Evolutionary conservation across 169 alveolate species (phyloP).

Genomic region (Plasmodium gonderi): DNA sequence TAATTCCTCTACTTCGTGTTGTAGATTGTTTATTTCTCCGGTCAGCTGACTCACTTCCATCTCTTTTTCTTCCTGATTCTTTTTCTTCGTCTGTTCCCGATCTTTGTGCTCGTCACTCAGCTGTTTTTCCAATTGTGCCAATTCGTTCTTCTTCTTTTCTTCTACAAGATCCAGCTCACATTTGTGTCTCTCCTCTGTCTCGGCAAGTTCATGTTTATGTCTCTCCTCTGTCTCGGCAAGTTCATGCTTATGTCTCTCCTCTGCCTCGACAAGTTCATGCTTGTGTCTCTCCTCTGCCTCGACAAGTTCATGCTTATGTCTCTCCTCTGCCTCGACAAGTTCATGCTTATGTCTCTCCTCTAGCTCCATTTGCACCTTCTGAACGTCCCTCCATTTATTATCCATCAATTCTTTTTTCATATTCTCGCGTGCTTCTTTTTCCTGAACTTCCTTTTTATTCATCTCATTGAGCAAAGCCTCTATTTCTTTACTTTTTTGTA

Average conservation of each 20-base stretch:
- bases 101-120: not conserved
- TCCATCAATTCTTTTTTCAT: not conserved
- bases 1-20: conserved; percentile 6
- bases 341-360: too few species aligned
- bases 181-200: too few species aligned
- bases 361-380: too few species aligned
- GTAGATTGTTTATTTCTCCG: not conserved
- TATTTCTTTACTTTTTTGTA: conserved; percentile 31
- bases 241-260: too few species aligned
- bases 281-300: too few species aligned
- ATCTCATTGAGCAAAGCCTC: conserved; percentile 19
- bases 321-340: too few species aligned
- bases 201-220: too few species aligned
- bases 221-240: too few species aligned
- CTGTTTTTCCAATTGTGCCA: not conserved
- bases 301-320: too few species aligned
- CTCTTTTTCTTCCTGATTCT: not conserved
- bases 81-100: not conserved
- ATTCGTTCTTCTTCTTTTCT: too few species aligned
- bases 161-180: too few species aligned
- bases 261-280: too few species aligned
- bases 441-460: not conserved
- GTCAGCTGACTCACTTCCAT: not conserved
- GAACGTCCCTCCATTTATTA: not conserved
- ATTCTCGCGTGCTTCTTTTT: not conserved